phyloP scores from a whole-genome alignment of 2,329 filamentous ascomycete species.

The Camillea tinctor region DNA sequence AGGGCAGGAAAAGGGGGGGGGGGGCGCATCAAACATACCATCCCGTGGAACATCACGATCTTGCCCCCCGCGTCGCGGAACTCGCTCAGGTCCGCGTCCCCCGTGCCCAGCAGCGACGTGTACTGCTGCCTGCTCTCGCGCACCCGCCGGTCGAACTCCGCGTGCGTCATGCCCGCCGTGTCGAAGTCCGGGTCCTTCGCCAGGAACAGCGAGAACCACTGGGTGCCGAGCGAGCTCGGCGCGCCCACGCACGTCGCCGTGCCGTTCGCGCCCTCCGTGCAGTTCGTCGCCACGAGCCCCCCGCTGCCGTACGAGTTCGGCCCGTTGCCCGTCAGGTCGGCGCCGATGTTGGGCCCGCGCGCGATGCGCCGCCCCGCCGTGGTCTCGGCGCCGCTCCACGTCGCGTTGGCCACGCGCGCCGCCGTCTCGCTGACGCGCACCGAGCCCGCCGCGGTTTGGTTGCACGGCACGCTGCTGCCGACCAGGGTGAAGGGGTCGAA shows the following conservation, averaged over 20 bases:
- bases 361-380: slow-evolving; percentile 1
- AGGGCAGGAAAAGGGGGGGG: background rate
- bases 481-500: slow-evolving; percentile 18
- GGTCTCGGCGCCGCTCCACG: slow-evolving; percentile 7
- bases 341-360: slow-evolving; percentile 6
- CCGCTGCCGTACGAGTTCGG: too few relatives aligned
- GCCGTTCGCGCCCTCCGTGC: background rate
- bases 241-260: slow-evolving; percentile 5
- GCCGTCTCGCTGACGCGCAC: slow-evolving; percentile 6
- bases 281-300: slow-evolving; percentile 5
- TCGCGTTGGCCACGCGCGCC: slow-evolving; percentile 7
- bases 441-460: background rate
- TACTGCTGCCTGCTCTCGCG: slow-evolving; percentile 7
- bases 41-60: slow-evolving; percentile 48
- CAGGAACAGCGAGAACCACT: slow-evolving; percentile 13
- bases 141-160: slow-evolving; percentile 8
- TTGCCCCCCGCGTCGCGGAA: slow-evolving; percentile 47
- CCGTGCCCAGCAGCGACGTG: slow-evolving; percentile 8
- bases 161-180: slow-evolving; percentile 1
- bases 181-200: slow-evolving; percentile 8
- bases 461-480: background rate
- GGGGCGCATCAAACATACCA: slow-evolving; percentile 8
- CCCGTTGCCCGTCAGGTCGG: slow-evolving; percentile 5
- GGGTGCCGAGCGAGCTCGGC: background rate
- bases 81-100: slow-evolving; percentile 41